phyloP scores from a whole-genome alignment of 176 grass and related monocot species.

The Cocos nucifera region DNA sequence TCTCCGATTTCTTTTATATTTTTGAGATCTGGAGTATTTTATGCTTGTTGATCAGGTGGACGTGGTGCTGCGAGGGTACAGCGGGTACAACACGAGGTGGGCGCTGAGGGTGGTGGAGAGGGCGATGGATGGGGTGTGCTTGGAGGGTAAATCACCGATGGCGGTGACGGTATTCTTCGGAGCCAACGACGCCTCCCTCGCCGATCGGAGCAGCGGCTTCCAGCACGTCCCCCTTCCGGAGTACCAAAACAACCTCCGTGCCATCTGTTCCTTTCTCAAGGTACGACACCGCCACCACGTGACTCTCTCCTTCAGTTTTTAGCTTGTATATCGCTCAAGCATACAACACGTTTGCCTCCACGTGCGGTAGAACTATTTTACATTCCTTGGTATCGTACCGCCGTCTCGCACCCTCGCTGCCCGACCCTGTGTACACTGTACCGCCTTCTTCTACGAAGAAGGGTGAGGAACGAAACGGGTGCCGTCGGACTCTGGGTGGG shows the following conservation, averaged over 20 bases:
- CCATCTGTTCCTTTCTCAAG: constrained; percentile 57
- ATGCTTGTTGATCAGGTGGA: constrained; percentile 28
- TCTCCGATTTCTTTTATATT: not conserved
- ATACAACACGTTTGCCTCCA: not conserved
- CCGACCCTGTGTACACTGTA: too few species aligned
- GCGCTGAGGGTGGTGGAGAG: constrained; percentile 45
- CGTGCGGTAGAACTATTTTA: too few species aligned
- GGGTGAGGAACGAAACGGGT: too few species aligned
- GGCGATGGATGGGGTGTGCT: constrained; percentile 42
- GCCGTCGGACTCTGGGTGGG: too few species aligned
- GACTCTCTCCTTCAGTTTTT: not conserved
- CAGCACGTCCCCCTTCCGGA: constrained; percentile 72
- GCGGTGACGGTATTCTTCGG: constrained; percentile 77
- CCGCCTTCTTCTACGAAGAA: too few species aligned
- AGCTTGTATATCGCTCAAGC: not conserved
- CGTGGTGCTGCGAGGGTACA: constrained; percentile 75
- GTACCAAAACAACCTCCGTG: constrained; percentile 67
- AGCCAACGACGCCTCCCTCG: constrained; percentile 71
- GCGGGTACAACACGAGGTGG: constrained; percentile 93
- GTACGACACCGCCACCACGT: constrained; percentile 11
- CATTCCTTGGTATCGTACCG: too few species aligned
- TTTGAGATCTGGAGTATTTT: too few species aligned
- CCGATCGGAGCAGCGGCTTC: constrained; percentile 34
- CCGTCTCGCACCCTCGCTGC: too few species aligned
- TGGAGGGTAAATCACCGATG: constrained; percentile 23